phyloP scores from a whole-genome alignment of 768 basidiomycete genomes.

The Xerocomellus chrysenteron region DNA sequence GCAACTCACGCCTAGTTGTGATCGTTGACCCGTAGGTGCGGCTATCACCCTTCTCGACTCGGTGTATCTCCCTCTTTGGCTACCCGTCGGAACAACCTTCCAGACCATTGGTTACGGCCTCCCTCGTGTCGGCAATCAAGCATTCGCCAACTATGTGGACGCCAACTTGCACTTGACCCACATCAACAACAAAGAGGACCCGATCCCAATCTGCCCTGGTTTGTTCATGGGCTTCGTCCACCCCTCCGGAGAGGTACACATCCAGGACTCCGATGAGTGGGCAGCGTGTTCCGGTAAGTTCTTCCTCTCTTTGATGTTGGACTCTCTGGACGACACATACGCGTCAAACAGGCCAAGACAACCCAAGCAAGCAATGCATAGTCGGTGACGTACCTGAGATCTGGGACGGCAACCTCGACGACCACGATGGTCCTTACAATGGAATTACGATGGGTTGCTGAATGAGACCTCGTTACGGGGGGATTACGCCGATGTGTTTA shows the following conservation, averaged over 20 bases:
- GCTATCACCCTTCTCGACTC: slow-evolving; percentile 40
- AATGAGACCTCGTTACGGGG: not conserved
- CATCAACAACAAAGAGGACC: slow-evolving; percentile 52
- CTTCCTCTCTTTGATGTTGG: not conserved
- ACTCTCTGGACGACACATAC: not conserved
- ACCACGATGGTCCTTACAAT: slow-evolving; percentile 49
- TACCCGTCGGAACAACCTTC: slow-evolving; percentile 34
- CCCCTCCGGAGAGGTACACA: slow-evolving; percentile 43
- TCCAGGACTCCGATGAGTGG: slow-evolving; percentile 49
- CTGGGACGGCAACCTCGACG: slow-evolving; percentile 36
- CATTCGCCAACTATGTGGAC: slow-evolving; percentile 58
- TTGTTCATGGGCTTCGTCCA: slow-evolving; percentile 42
- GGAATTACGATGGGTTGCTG: slow-evolving; percentile 28
- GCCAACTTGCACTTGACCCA: slow-evolving; percentile 45
- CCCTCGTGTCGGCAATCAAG: slow-evolving; percentile 53
- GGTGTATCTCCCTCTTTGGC: slow-evolving; percentile 40
- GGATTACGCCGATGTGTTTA: not conserved
- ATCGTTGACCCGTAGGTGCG: slow-evolving; percentile 25
- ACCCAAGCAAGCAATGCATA: slow-evolving; percentile 39
- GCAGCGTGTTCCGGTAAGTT: slow-evolving; percentile 48
- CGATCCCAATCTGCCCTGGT: slow-evolving; percentile 36
- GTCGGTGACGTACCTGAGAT: slow-evolving; percentile 37
- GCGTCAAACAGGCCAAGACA: slow-evolving; percentile 49
- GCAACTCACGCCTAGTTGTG: not conserved
- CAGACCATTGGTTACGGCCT: slow-evolving; percentile 35